Evolutionary conservation across 192 early-diverging fungal genomes (phyloP), one percentile per base, ranked within the genome.

Genomic region (Chytriomyces sp.): DNA sequence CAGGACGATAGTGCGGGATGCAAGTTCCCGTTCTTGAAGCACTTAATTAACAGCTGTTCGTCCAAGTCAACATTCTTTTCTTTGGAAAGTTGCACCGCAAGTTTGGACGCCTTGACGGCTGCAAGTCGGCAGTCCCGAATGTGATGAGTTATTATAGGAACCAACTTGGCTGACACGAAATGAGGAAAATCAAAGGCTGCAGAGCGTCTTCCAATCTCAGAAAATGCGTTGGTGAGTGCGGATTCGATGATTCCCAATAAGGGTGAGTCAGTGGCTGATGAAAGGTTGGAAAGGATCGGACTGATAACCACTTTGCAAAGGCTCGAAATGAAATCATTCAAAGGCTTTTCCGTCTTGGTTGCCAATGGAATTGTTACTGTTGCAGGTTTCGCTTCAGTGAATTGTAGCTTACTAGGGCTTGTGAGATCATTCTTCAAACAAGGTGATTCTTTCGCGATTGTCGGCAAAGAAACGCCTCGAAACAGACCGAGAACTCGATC

Each of bases 131-230:
- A 89, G 39, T 92, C 86, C 22, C 77, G 79, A 2, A 94, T 75
- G 60, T 96, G 94, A 2, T 76, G 57, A 0, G 92, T 93, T n/a
- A 92, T 71, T 31, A 89, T 77, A 32, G 93, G 91, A 52, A 94
- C 63, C 25, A 92, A 71, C 37, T 83, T 81, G 12, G 81, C 81
- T 10, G 92, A 80, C 0, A 90, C 59, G 28, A 93, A 69, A 30
- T 87, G 77, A 0, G 88, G 78, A 28, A 86, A 63, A 65, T 96
- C 94, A 32, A 89, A 55, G 4, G 30, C 25, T 5, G 52, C n/a
- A n/a, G 34, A 22, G 3, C 30, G 7, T 34, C 33, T 31, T n/a
- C 32, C 65, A 28, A 68, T 53, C 7, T 68, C 65, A 25, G 32
- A 10, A 1, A 68, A 5, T 6, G 52, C 44, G 12, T 44, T 17